A percentile compares a stretch with the other conserved stretches of the same genome.
Conservation (phyloP, 805 yeast genomes). For the Schwanniomyces polymorphus region DNA sequence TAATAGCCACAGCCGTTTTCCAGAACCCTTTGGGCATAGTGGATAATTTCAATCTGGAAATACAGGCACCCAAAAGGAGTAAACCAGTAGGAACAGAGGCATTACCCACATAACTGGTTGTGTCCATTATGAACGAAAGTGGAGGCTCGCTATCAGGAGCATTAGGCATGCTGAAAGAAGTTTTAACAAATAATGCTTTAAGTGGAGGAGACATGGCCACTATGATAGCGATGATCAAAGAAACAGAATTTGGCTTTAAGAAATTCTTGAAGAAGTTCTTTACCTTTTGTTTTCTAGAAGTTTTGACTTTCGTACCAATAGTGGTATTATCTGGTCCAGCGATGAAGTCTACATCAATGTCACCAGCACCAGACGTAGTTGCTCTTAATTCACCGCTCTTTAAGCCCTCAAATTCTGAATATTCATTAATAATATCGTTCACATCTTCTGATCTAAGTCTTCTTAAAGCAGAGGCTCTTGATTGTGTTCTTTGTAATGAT, state of each 20-base stretch:
- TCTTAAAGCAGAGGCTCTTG: conserved; percentile 25
- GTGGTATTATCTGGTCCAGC: background rate
- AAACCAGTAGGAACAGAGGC: conserved; percentile 91
- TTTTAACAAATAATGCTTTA: conserved; percentile 50
- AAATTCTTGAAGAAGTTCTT: conserved; percentile 46
- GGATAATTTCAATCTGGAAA: conserved; percentile 67
- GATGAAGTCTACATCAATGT: conserved; percentile 14
- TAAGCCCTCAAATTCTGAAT: conserved; percentile 46
- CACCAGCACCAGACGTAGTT: conserved; percentile 20
- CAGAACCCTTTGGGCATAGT: conserved; percentile 69
- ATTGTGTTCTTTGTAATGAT: conserved; percentile 9
- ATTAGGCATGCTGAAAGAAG: conserved; percentile 45
- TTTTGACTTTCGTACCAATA: background rate
- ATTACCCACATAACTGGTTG: conserved; percentile 73
- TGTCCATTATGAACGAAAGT: conserved; percentile 80
- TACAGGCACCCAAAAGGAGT: conserved; percentile 80
- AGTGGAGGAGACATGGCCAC: conserved; percentile 88
- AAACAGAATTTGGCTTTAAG: conserved; percentile 67
- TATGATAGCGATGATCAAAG: conserved; percentile 63
- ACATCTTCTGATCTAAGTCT: conserved; percentile 32
- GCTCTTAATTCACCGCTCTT: conserved; percentile 16
- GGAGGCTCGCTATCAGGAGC: conserved; percentile 91
- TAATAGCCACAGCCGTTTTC: conserved; percentile 61
- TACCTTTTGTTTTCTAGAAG: conserved; percentile 2
- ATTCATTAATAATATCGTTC: conserved; percentile 41